Evolutionary conservation across 1,284 basidiomycete species (phyloP), one percentile per base, ranked within the genome.

Genomic region (Cryptococcus amylolentus): DNA sequence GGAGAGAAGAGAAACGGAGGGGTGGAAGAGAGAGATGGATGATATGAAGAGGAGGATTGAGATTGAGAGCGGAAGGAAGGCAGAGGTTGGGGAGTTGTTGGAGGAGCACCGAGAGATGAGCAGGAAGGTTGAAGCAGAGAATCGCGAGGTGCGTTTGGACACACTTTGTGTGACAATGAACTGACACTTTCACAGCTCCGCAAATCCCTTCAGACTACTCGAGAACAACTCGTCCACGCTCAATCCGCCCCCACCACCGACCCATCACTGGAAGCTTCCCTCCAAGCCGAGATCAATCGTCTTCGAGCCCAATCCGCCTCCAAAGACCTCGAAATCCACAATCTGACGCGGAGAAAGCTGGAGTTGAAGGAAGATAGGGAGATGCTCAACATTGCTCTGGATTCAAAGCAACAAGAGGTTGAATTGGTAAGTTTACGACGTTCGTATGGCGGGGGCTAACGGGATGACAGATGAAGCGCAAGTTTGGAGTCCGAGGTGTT

Each of bases 381-480:
- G 52, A 87, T 88, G 40, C 77, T 93, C 61, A 91, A 91, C 67
- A 88, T 91, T 43, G 91, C 89, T 0, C 75, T 93, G 57, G 89
- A 91, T 73, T 86, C 89, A 23, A 93, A 93, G 76, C 91, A 93
- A 69, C 89, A 91, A 69, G 90, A 93, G 71, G 79, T 94, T 26
- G 89, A 92, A 70, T 71, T 91, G 77, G 91, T 93, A 55, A 63
- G 87, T 81, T 8, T 46, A 23, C 5, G 27, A 35, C 12, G 51
- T 28, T 9, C 5, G 31, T 6, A 6, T 6, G 31, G 31, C 31
- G 1, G 31, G 31, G 31, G 31, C 10, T 35, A 10, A 35, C 31
- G 31, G 31, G 31, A 10, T 35, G 10, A 28, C 41, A 91, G 89
- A 79, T 90, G 55, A 91, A 91, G 73, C 81, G 89, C 39, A 42